Conservation (phyloP, 768 basidiomycete genomes). For the Hericium rajendrae region DNA sequence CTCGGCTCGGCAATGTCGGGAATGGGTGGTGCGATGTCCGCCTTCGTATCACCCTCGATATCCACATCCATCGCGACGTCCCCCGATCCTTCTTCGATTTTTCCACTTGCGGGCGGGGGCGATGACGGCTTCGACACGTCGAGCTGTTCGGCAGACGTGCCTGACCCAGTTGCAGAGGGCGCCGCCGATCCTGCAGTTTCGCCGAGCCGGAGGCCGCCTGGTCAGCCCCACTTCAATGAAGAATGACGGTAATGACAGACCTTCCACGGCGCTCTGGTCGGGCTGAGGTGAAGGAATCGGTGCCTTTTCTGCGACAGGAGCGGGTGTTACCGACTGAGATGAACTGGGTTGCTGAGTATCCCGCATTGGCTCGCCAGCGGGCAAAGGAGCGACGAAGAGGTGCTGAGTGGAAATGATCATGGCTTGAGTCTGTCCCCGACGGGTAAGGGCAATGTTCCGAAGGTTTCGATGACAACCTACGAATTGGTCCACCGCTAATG, state of each 20-base stretch:
- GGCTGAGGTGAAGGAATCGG: neutral
- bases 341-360: constrained; percentile 6
- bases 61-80: constrained; percentile 4
- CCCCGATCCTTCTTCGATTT: neutral
- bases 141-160: constrained; percentile 8
- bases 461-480: constrained; percentile 21
- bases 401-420: constrained; percentile 90
- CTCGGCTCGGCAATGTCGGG: constrained; percentile 3
- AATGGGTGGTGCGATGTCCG: constrained; percentile 9
- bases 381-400: constrained; percentile 32
- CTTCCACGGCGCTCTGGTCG: neutral
- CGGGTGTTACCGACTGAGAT: constrained; percentile 17
- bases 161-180: neutral
- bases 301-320: constrained; percentile 4
- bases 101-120: neutral
- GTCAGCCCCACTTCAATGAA: constrained; percentile 1
- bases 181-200: neutral
- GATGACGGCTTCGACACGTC: neutral
- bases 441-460: neutral
- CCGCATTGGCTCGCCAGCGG: constrained; percentile 3
- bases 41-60: constrained; percentile 6
- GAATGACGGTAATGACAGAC: neutral
- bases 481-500: constrained; percentile 27
- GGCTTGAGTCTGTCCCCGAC: constrained; percentile 57
- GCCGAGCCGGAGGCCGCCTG: constrained; percentile 4